Conservation (phyloP, 1,139 yeast genomes). For the Debaryomycetaceae sp. region DNA sequence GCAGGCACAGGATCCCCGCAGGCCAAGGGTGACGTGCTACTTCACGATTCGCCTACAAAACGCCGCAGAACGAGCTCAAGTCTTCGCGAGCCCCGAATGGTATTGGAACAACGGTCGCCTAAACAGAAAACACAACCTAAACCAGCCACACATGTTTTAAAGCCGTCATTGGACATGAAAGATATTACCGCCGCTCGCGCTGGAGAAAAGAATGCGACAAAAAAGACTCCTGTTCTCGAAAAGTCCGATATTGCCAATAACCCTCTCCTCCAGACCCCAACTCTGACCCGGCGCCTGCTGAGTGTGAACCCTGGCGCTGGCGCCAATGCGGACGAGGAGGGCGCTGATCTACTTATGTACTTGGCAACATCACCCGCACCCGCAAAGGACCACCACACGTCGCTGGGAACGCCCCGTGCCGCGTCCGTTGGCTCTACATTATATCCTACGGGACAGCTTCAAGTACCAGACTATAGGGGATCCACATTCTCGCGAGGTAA, state of each 20-base stretch:
- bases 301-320: slow-evolving; percentile 6
- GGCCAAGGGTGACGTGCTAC: too few species aligned
- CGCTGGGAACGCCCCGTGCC: slow-evolving; percentile 23
- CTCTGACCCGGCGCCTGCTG: slow-evolving; percentile 12
- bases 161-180: slow-evolving; percentile 5
- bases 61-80: slow-evolving; percentile 15
- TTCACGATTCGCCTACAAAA: slow-evolving; percentile 27
- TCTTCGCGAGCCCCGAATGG: too few species aligned
- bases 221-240: slow-evolving; percentile 28
- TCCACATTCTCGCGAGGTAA: background rate
- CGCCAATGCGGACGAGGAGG: slow-evolving; percentile 48
- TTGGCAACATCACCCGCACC: slow-evolving; percentile 84
- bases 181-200: too few species aligned
- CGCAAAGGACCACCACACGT: slow-evolving; percentile 26
- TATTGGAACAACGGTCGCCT: too few species aligned
- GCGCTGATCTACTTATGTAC: slow-evolving; percentile 73
- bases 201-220: slow-evolving; percentile 5
- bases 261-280: slow-evolving; percentile 28
- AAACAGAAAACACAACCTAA: too few species aligned
- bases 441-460: background rate
- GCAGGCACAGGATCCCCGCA: too few species aligned
- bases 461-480: background rate
- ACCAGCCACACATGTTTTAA: too few species aligned
- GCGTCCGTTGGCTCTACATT: slow-evolving; percentile 3
- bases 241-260: slow-evolving; percentile 12